A percentile compares a stretch with the other conserved stretches of the same genome.
Evolutionary conservation across 225 moss, liverwort and hornwort genomes (phyloP).

Genomic region (Ulota crispa): DNA sequence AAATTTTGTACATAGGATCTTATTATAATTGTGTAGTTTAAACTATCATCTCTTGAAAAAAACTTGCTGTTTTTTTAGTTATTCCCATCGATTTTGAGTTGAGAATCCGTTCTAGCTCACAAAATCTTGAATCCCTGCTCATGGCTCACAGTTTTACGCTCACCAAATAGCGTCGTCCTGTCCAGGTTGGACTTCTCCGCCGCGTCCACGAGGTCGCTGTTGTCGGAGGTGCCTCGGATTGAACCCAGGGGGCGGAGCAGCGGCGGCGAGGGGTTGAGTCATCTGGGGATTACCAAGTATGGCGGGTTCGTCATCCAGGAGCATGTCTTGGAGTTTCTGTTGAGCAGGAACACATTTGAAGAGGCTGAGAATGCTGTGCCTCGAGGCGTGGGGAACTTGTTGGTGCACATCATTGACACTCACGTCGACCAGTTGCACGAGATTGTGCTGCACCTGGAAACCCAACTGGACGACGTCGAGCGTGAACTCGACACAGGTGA

Average conservation of each 20-base stretch:
- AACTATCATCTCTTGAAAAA: too few species aligned
- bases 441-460: constrained; percentile 80
- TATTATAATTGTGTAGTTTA: too few species aligned
- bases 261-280: constrained; percentile 17
- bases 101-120: too few species aligned
- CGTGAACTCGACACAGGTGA: constrained; percentile 72
- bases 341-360: constrained; percentile 84
- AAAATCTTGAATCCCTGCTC: too few species aligned
- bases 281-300: constrained; percentile 28
- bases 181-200: constrained; percentile 73
- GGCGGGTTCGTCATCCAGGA: constrained; percentile 76
- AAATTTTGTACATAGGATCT: too few species aligned
- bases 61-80: too few species aligned
- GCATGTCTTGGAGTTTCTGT: constrained; percentile 81
- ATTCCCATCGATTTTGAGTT: too few species aligned
- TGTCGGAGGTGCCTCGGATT: constrained; percentile 72
- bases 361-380: constrained; percentile 85
- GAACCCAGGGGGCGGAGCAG: constrained; percentile 34
- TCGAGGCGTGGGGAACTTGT: constrained; percentile 66
- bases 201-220: constrained; percentile 56
- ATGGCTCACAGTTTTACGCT: too few species aligned
- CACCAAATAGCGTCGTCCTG: too few species aligned
- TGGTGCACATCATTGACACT: constrained; percentile 87
- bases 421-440: constrained; percentile 90
- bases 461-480: constrained; percentile 78